A percentile compares a stretch with the other conserved stretches of the same genome.
These are phyloP conservation scores for Rubroboletus pulcherrimus DNA, from an alignment of 768 basidiomycete species.

Conservation along the genomic window DNA sequence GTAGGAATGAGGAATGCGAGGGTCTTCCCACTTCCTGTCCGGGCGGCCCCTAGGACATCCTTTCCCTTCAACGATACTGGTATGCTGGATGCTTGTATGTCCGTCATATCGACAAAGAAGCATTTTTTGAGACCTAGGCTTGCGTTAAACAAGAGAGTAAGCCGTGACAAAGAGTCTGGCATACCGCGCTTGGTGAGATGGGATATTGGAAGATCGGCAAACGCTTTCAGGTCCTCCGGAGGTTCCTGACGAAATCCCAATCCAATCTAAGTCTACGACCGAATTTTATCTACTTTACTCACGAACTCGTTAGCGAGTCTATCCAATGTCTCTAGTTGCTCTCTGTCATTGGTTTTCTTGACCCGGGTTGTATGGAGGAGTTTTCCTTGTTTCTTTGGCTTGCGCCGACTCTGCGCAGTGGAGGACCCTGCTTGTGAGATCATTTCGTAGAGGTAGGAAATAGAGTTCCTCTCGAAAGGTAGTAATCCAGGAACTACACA, in stretches of 20 bases:
- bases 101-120: conserved; percentile 84
- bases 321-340: conserved; percentile 50
- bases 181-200: conserved; percentile 69
- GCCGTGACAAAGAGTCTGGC: neutral
- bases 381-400: conserved; percentile 15
- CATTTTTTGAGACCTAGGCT: conserved; percentile 75
- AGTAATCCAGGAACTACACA: neutral
- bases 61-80: conserved; percentile 58
- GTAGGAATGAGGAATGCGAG: conserved; percentile 68
- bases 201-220: conserved; percentile 77
- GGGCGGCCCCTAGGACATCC: conserved; percentile 66
- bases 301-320: conserved; percentile 49
- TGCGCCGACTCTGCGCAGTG: conserved; percentile 4
- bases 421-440: conserved; percentile 19
- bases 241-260: conserved; percentile 41
- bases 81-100: conserved; percentile 62
- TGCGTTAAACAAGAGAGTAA: conserved; percentile 4
- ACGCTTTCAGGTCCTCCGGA: conserved; percentile 46
- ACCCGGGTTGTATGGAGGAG: conserved; percentile 26
- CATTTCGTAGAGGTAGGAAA: conserved; percentile 10
- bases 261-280: neutral
- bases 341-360: conserved; percentile 45
- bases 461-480: neutral
- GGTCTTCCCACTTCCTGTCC: conserved; percentile 73
- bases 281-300: conserved; percentile 18